These are phyloP conservation scores for Erythrobasidium hasegawianum DNA, from an alignment of 1,284 basidiomycete species.

Conservation along the genomic window DNA sequence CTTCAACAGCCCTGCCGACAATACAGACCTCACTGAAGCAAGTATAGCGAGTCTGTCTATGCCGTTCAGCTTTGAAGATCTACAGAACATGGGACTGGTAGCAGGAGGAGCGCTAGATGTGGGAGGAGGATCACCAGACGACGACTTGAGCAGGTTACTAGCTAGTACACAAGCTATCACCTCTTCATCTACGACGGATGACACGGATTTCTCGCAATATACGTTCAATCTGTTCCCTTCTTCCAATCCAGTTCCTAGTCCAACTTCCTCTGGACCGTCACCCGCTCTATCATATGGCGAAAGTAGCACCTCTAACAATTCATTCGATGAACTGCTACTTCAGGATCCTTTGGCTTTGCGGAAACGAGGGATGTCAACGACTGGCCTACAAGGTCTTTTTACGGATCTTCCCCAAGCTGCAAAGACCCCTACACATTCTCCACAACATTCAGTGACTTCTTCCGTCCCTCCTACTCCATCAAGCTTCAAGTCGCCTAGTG, in stretches of 20 bases:
- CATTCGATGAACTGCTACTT: slow-evolving; percentile 15
- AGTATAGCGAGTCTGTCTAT: slow-evolving; percentile 7
- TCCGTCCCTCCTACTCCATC: slow-evolving; percentile 26
- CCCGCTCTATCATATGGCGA: slow-evolving; percentile 27
- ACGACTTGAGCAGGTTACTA: no score
- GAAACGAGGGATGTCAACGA: neutral
- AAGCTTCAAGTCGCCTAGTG: slow-evolving; percentile 23
- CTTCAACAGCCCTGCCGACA: slow-evolving; percentile 38
- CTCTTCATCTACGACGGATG: no score
- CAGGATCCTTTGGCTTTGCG: no score
- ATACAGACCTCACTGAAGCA: slow-evolving; percentile 1
- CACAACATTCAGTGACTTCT: slow-evolving; percentile 4
- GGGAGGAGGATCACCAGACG: slow-evolving; percentile 15
- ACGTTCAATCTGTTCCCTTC: neutral
- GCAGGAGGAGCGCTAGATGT: slow-evolving; percentile 32
- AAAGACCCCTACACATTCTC: slow-evolving; percentile 31
- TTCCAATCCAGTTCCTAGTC: slow-evolving; percentile 3
- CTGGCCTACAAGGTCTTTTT: neutral
- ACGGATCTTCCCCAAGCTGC: neutral
- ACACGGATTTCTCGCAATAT: neutral
- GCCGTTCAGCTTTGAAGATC: slow-evolving; percentile 42
- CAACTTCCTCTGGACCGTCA: slow-evolving; percentile 18
- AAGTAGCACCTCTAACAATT: slow-evolving; percentile 30
- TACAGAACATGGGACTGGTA: slow-evolving; percentile 39
- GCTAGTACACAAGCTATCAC: no score